Conservation (phyloP, 208 protist genomes). For the Leishmania amazonensis region DNA sequence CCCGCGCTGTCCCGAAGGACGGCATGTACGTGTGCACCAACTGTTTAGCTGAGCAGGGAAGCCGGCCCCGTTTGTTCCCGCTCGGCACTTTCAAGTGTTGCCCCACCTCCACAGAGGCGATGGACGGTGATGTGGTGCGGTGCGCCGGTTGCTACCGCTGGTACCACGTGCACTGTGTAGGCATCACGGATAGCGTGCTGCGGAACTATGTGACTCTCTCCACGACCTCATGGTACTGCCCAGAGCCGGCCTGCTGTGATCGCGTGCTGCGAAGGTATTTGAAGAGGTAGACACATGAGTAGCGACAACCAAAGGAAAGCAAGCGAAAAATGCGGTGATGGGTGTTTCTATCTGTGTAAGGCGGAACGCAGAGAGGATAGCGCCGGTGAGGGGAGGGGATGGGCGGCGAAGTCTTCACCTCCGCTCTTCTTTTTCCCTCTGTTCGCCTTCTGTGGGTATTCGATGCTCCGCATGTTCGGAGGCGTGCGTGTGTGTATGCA, state of each 20-base stretch:
- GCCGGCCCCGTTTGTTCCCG: conserved; percentile 39
- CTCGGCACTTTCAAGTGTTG: conserved; percentile 87
- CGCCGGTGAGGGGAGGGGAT: background rate
- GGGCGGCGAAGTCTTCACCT: background rate
- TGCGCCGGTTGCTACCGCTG: conserved; percentile 70
- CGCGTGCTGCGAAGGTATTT: conserved; percentile 38
- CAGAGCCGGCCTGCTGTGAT: conserved; percentile 74
- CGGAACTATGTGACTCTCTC: conserved; percentile 70
- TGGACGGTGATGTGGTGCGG: conserved; percentile 65
- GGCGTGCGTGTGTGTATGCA: background rate
- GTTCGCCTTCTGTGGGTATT: background rate
- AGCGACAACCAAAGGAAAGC: background rate
- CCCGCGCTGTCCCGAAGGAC: conserved; percentile 43
- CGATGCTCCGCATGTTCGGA: background rate
- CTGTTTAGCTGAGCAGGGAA: conserved; percentile 42
- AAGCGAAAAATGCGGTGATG: background rate
- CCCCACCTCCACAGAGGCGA: conserved; percentile 67
- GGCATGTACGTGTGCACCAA: conserved; percentile 66
- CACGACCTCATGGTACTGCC: conserved; percentile 87
- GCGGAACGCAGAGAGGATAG: background rate
- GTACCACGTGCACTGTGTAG: conserved; percentile 81
- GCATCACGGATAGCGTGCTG: conserved; percentile 50
- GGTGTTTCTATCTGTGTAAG: background rate
- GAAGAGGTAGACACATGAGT: conserved; percentile 22
- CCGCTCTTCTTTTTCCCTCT: background rate